Evolutionary conservation across 345 rosid species (phyloP), one percentile per base, ranked within the genome.

Genomic region (Heritiera littoralis): DNA sequence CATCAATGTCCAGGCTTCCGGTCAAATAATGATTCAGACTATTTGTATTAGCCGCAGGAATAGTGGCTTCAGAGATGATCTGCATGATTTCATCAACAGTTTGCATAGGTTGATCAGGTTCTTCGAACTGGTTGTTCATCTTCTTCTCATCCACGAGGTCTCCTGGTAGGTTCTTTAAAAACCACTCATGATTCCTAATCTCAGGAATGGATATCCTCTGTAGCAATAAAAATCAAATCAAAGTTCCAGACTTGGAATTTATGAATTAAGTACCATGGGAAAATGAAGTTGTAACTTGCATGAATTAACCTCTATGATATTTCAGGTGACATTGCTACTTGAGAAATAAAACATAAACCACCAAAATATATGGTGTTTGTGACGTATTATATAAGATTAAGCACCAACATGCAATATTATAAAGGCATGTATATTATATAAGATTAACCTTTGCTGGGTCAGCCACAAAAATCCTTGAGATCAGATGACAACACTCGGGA

Each of bases 121-220:
- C 99, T 76, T 94, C 92, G 68, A 90, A 94, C 82, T 88, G 94
- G 80, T 48, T 81, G 84, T 80, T 87, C 83, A 65, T 82, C 6
- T 86, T 64, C 79, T 72, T 87, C 54, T 90, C 98, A 11, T 87
- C 89, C 93, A 92, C 85, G 18, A 97, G 90, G 86, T 93, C 98
- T 23, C 89, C 90, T 3, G 97, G 98, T 46, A 97, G 92, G 84
- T 97, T 93, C 89, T 88, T 97, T n/a, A 90, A 86, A 80, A 97
- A 97, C 99, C 99, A 97, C 60, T 93, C 96, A 9, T 94, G 98
- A 75, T 90, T 93, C 81, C 88, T 83, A 73, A 97, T 92, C 83
- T 97, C 98, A 1, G 95, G 94, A 72, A 97, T 93, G 65, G 90
- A 86, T 88, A 97, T 94, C 84, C 99, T 88, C 99, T 97, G 90